Evolutionary conservation across 2,329 filamentous ascomycete species (phyloP), one percentile per base, ranked within the genome.

Genomic region (Curvularia hawaiiensis): DNA sequence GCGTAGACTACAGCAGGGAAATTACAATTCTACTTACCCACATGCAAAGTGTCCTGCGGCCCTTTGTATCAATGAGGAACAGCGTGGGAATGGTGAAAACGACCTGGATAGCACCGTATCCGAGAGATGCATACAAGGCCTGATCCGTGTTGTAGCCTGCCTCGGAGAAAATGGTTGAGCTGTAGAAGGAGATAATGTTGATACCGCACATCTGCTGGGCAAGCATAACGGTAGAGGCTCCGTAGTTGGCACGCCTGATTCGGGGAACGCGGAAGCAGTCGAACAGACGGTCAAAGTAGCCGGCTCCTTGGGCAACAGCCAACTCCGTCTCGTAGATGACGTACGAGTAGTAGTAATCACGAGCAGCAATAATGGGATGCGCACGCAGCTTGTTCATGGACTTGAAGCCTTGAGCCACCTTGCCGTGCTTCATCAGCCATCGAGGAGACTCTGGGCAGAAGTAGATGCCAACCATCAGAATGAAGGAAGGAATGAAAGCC

Each of bases 111-210:
- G 72, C 72, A 48, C 74, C 74, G 50, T 75, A 77, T 1, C 74
- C 74, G 5, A 77, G 68, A 10, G 74, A 76, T 3, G 74, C 74
- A 59, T 71, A 75, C 10, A 76, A 52, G 3, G 74, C 73, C 55
- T 76, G 58, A 1, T 50, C 58, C 0, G 41, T 12, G 1, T 56
- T 62, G 62, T 73, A 75, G 3, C 73, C 73, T 35, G 64, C 73
- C 2, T 69, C 41, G 0, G 90, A 93, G 71, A 95, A 91, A 52
- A 89, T 70, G 67, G 94, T 67, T 0, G 70, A 93, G 70, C 96
- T 96, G 46, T 92, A 95, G 56, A 89, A 82, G 0, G 92, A 92
- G 14, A 97, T 89, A 2, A 87, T 92, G 78, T 97, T 96, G 67
- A 78, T 78, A 49, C 77, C 76, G 51, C 75, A 76, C 67, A 78